Percentiles rank a stretch among this genome's conserved stretches.
phyloP scores from a whole-genome alignment of 176 grass and related monocot genomes.

The Poa annua region DNA sequence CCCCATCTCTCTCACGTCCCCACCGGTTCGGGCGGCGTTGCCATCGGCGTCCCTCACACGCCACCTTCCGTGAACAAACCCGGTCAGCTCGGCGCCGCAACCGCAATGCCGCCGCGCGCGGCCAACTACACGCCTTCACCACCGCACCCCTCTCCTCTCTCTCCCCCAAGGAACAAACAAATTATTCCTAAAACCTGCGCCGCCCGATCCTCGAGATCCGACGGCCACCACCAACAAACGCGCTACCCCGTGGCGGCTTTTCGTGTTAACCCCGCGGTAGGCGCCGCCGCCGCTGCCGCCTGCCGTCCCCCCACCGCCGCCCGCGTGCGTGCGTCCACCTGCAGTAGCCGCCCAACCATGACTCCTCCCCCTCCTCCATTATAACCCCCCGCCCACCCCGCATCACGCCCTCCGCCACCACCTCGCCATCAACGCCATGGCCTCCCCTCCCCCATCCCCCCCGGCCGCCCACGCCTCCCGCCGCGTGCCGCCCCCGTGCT shows the following conservation, averaged over 20 bases:
- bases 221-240: slow-evolving; percentile 7
- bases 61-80: not conserved
- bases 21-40: not conserved
- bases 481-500: slow-evolving; percentile 64
- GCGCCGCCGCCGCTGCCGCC: slow-evolving; percentile 45
- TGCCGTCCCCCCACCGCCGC: slow-evolving; percentile 42
- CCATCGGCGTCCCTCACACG: slow-evolving; percentile 34
- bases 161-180: too few relatives aligned
- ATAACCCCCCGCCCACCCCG: slow-evolving; percentile 35
- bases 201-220: slow-evolving; percentile 9
- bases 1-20: too few relatives aligned
- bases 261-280: slow-evolving; percentile 45
- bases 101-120: too few relatives aligned
- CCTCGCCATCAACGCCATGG: slow-evolving; percentile 30
- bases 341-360: slow-evolving; percentile 46
- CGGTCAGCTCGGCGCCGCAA: slow-evolving; percentile 27
- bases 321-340: slow-evolving; percentile 47
- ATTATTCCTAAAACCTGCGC: not conserved
- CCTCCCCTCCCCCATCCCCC: slow-evolving; percentile 29
- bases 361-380: slow-evolving; percentile 51
- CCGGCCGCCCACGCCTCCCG: slow-evolving; percentile 29
- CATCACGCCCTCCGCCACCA: slow-evolving; percentile 31
- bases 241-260: not conserved
- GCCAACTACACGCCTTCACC: not conserved
- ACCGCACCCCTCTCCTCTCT: not conserved